phyloP scores from a whole-genome alignment of 306 rosid species.

The Cucurbita ficifolia region DNA sequence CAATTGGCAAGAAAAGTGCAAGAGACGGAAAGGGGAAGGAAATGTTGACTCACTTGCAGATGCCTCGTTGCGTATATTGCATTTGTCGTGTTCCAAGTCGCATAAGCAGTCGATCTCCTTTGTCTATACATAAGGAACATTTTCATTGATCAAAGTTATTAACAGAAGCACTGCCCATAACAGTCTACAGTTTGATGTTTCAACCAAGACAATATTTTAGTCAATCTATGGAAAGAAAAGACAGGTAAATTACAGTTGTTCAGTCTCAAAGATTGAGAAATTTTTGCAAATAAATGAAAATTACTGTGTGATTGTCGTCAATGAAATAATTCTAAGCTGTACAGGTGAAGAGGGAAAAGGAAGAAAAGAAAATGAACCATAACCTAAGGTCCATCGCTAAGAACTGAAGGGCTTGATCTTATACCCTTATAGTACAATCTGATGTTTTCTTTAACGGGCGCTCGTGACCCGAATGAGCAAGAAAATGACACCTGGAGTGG shows the following conservation, averaged over 20 bases:
- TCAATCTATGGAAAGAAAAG: background rate
- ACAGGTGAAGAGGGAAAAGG: background rate
- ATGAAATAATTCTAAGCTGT: slow-evolving; percentile 64
- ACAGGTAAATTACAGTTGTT: background rate
- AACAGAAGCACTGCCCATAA: background rate
- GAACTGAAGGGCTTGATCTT: slow-evolving; percentile 3
- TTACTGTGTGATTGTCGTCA: slow-evolving; percentile 43
- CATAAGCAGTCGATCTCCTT: background rate
- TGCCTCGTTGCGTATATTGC: background rate
- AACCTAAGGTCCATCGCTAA: background rate
- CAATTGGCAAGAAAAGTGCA: background rate
- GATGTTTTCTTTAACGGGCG: background rate
- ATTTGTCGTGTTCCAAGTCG: background rate
- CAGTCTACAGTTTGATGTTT: background rate
- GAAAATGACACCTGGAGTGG: background rate
- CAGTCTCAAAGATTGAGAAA: background rate
- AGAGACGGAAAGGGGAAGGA: background rate
- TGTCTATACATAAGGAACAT: background rate
- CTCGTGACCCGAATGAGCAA: background rate
- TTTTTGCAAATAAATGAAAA: slow-evolving; percentile 25
- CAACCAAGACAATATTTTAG: background rate
- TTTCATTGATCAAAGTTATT: background rate
- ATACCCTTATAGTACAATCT: background rate
- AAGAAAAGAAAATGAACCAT: background rate
- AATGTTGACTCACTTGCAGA: background rate